A percentile compares a stretch with the other conserved stretches of the same genome.
Evolutionary conservation across 306 rosid species (phyloP).

Genomic region (Pachyrhizus erosus): DNA sequence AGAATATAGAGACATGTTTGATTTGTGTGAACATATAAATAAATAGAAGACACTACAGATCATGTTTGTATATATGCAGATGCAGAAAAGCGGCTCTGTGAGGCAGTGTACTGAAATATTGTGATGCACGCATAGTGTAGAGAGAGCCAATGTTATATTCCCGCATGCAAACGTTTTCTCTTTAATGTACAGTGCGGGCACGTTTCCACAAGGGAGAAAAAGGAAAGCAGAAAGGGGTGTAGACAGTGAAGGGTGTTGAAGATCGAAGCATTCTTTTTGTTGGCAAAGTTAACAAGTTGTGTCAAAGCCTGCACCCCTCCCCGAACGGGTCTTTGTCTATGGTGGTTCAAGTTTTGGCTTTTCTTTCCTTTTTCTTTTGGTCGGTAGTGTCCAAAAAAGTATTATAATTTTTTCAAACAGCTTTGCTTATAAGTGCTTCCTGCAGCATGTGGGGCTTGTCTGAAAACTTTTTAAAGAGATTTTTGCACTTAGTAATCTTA

Average conservation of each 20-base stretch:
- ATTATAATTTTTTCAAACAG: conserved; percentile 32
- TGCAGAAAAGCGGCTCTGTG: conserved; percentile 12
- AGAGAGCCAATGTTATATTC: conserved; percentile 62
- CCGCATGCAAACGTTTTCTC: conserved; percentile 83
- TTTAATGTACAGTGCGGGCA: conserved; percentile 71
- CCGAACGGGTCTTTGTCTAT: conserved; percentile 47
- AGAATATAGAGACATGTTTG: conserved; percentile 28
- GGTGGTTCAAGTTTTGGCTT: conserved; percentile 52
- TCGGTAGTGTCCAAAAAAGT: conserved; percentile 51
- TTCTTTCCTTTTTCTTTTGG: conserved; percentile 59
- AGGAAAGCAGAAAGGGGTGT: conserved; percentile 36
- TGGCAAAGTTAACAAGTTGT: conserved; percentile 55
- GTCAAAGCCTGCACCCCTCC: conserved; percentile 43
- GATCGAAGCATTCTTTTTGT: conserved; percentile 33
- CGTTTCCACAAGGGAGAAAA: conserved; percentile 62
- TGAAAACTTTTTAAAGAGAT: conserved; percentile 36
- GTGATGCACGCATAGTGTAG: conserved; percentile 64
- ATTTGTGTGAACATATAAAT: conserved; percentile 4
- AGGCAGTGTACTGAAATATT: conserved; percentile 45
- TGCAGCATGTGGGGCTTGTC: conserved; percentile 52
- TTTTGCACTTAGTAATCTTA: conserved; percentile 47
- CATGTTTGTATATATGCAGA: conserved; percentile 15
- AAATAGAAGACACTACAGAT: not conserved
- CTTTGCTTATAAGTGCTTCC: conserved; percentile 44
- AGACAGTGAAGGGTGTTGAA: conserved; percentile 37